phyloP scores from a whole-genome alignment of 306 rosid genomes.

The Elaeagnus macrophylla region DNA sequence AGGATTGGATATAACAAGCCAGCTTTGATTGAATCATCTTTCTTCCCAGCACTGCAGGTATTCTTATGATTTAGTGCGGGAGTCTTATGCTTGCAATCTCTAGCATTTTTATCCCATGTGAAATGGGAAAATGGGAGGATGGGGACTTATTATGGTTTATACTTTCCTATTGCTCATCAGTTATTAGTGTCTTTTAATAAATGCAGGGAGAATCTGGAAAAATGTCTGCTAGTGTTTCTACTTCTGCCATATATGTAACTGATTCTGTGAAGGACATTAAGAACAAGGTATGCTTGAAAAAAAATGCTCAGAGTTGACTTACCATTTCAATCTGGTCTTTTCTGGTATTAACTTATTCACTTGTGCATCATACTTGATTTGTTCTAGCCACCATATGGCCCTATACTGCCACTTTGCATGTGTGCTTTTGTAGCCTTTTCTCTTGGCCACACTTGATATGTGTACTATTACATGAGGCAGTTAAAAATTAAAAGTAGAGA shows the following conservation, averaged over 20 bases:
- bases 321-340: not conserved
- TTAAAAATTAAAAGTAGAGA: not conserved
- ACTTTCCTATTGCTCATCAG: constrained; percentile 4
- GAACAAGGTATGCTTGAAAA: constrained; percentile 51
- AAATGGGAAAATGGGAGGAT: too few species aligned
- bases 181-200: constrained; percentile 13
- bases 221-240: constrained; percentile 98
- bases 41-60: constrained; percentile 97
- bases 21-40: constrained; percentile 75
- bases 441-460: not conserved
- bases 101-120: too few species aligned
- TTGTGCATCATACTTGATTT: not conserved
- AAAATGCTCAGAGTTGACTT: not conserved
- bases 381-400: not conserved
- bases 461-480: too few species aligned
- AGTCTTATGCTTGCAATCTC: not conserved
- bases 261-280: constrained; percentile 77
- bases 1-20: constrained; percentile 70
- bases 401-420: not conserved
- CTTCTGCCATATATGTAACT: constrained; percentile 93
- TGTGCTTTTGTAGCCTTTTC: not conserved
- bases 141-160: constrained; percentile 4
- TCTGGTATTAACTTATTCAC: not conserved
- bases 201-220: constrained; percentile 92
- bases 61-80: constrained; percentile 7